phyloP scores from a whole-genome alignment of 2,329 filamentous ascomycete species.

The Chaetomium globosum region DNA sequence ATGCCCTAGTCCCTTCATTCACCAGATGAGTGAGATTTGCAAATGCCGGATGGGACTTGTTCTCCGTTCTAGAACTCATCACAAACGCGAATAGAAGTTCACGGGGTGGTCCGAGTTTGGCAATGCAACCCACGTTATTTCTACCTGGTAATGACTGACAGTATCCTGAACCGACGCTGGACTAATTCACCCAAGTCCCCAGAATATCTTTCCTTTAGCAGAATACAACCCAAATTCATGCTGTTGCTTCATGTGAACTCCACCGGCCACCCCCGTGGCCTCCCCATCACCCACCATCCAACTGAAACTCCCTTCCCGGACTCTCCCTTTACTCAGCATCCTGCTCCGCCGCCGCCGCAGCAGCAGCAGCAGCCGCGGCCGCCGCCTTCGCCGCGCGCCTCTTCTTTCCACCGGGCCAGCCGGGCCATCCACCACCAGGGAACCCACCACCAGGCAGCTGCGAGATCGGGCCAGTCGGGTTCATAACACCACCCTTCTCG shows the following conservation, averaged over 20 bases:
- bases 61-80: too few species aligned
- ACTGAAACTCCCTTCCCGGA: not conserved
- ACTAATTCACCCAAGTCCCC: not conserved
- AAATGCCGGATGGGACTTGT: too few species aligned
- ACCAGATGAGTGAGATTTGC: too few species aligned
- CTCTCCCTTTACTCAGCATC: not conserved
- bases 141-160: slow-evolving; percentile 19
- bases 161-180: not conserved
- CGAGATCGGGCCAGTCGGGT: slow-evolving; percentile 35
- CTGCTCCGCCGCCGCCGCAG: not conserved
- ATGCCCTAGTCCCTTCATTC: too few species aligned
- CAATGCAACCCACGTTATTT: not conserved
- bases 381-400: not conserved
- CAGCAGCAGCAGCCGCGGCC: not conserved
- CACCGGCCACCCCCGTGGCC: not conserved
- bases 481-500: slow-evolving; percentile 37
- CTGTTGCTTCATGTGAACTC: not conserved
- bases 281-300: too few species aligned
- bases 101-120: not conserved
- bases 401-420: slow-evolving; percentile 1
- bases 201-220: not conserved
- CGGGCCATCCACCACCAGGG: slow-evolving; percentile 1
- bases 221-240: slow-evolving; percentile 5
- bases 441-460: slow-evolving; percentile 12
- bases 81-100: not conserved